phyloP scores from a whole-genome alignment of 768 basidiomycete species.

The Phylloporus rhodoxanthus region DNA sequence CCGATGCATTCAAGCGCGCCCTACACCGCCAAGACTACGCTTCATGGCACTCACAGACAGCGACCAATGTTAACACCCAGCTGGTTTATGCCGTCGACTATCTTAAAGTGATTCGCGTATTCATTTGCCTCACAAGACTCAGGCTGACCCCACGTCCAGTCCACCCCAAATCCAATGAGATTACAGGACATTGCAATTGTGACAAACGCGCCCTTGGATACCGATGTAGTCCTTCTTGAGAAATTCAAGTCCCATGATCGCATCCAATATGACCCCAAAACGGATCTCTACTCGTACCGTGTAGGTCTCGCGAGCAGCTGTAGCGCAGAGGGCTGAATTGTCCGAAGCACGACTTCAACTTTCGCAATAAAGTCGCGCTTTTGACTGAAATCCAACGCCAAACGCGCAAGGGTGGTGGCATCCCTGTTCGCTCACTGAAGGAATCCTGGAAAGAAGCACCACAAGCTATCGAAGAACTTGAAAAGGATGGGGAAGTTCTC shows the following conservation, averaged over 20 bases:
- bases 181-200: constrained; percentile 83
- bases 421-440: constrained; percentile 77
- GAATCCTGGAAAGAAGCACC: constrained; percentile 91
- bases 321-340: constrained; percentile 3
- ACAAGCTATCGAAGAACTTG: constrained; percentile 80
- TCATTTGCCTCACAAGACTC: constrained; percentile 3
- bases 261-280: constrained; percentile 75
- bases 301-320: constrained; percentile 35
- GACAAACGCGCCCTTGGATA: constrained; percentile 71
- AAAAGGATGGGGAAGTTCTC: constrained; percentile 80
- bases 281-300: constrained; percentile 81
- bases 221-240: constrained; percentile 64
- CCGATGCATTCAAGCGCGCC: constrained; percentile 61
- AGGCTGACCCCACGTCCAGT: constrained; percentile 31
- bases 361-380: constrained; percentile 78
- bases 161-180: constrained; percentile 74
- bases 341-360: constrained; percentile 75
- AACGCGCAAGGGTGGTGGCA: constrained; percentile 77
- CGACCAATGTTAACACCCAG: constrained; percentile 83
- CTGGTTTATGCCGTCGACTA: constrained; percentile 78
- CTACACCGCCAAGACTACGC: constrained; percentile 61
- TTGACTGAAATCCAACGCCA: constrained; percentile 82
- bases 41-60: constrained; percentile 86
- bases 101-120: constrained; percentile 53
- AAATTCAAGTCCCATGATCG: constrained; percentile 79